A percentile compares a stretch with the other conserved stretches of the same genome.
Evolutionary conservation across 2,329 filamentous ascomycete genomes (phyloP).

Genomic region (Claviceps purpurea): DNA sequence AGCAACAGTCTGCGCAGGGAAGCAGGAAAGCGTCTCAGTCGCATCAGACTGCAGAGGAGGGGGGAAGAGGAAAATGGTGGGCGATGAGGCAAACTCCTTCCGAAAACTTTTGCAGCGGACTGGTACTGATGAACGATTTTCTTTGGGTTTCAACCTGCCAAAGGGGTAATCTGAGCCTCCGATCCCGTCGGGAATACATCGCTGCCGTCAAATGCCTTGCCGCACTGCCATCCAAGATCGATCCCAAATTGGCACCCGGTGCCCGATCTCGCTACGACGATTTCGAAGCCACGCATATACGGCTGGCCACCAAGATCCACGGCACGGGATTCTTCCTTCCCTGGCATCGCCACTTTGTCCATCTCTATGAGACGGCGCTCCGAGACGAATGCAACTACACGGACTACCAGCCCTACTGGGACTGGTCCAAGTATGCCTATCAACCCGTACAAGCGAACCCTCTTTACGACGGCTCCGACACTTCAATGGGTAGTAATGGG

Average conservation of each 20-base stretch:
- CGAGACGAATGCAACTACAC: conserved; percentile 28
- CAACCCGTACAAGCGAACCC: not conserved
- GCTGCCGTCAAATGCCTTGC: not conserved
- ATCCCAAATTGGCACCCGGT: not conserved
- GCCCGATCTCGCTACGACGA: conserved; percentile 4
- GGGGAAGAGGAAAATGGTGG: too few species aligned
- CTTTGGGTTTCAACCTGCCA: not conserved
- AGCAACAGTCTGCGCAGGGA: too few species aligned
- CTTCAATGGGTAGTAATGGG: conserved; percentile 2
- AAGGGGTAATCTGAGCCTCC: not conserved
- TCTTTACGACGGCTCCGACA: conserved; percentile 3
- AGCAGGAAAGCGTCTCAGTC: too few species aligned
- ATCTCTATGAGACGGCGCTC: conserved; percentile 24
- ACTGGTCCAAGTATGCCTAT: not conserved
- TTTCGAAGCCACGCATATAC: conserved; percentile 3
- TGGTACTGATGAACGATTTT: too few species aligned
- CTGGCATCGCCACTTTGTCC: conserved; percentile 29
- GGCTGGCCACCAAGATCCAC: not conserved
- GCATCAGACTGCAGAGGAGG: too few species aligned
- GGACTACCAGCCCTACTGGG: conserved; percentile 6
- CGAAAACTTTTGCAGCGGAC: too few species aligned
- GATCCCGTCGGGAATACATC: not conserved
- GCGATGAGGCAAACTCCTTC: too few species aligned
- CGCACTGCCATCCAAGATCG: not conserved
- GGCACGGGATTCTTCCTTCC: conserved; percentile 6